Conservation (phyloP, 148 eudicot species). For the Persicaria tinctoria region DNA sequence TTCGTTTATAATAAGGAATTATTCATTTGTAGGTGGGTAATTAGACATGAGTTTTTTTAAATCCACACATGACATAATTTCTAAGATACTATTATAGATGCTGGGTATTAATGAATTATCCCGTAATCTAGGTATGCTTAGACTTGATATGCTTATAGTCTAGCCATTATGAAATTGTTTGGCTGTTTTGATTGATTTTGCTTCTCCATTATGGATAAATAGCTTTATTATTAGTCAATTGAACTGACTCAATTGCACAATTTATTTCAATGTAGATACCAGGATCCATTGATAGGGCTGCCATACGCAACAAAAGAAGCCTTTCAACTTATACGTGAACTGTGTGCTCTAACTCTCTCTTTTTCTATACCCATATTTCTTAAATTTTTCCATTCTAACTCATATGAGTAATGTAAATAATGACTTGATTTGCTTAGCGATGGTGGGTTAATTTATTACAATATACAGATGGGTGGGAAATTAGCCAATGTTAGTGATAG, state of each 20-base stretch:
- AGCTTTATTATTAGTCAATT: background rate
- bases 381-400: background rate
- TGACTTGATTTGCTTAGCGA: background rate
- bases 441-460: background rate
- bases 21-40: too few relatives aligned
- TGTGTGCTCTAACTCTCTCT: constrained; percentile 28
- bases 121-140: background rate
- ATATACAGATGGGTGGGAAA: background rate
- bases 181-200: background rate
- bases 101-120: too few relatives aligned
- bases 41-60: too few relatives aligned
- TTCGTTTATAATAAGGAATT: too few relatives aligned
- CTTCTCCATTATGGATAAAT: background rate
- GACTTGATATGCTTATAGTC: background rate
- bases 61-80: too few relatives aligned
- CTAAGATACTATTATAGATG: background rate
- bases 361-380: background rate
- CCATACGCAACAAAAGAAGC: constrained; percentile 97
- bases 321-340: constrained; percentile 59
- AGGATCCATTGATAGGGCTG: constrained; percentile 88
- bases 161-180: background rate
- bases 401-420: background rate
- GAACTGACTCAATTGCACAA: background rate
- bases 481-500: background rate
- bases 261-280: constrained; percentile 41